These are phyloP conservation scores for Acer campestre DNA, from an alignment of 345 rosid genomes.

Conservation along the genomic window DNA sequence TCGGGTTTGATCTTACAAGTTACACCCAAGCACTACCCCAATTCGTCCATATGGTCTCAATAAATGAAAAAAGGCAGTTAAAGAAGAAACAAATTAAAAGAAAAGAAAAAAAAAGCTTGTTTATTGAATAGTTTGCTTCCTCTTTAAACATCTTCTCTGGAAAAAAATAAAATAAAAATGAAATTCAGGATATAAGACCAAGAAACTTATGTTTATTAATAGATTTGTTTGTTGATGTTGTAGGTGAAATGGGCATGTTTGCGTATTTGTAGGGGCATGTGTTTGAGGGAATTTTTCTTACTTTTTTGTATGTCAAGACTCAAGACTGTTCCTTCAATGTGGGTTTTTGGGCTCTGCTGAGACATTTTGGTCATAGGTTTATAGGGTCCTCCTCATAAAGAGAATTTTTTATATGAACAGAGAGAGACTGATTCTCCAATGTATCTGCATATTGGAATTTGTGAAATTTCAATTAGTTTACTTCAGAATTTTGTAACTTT, in stretches of 20 bases:
- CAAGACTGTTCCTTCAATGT: conserved; percentile 27
- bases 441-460: conserved; percentile 26
- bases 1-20: conserved; percentile 19
- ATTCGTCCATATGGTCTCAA: conserved; percentile 24
- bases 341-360: conserved; percentile 34
- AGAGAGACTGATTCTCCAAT: conserved; percentile 22
- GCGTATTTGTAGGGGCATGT: conserved; percentile 30
- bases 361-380: background rate
- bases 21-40: conserved; percentile 7
- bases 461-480: conserved; percentile 15
- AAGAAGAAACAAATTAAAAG: conserved; percentile 2
- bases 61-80: background rate
- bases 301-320: conserved; percentile 16
- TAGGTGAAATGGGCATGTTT: conserved; percentile 24
- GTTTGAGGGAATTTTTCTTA: background rate
- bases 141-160: conserved; percentile 1
- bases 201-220: background rate
- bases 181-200: background rate
- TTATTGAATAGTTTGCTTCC: conserved; percentile 10
- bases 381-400: conserved; percentile 23
- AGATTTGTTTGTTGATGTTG: background rate
- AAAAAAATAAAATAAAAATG: background rate
- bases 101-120: background rate
- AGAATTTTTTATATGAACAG: conserved; percentile 34
- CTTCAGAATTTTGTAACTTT: conserved; percentile 10